A percentile compares a stretch with the other conserved stretches of the same genome.
Evolutionary conservation across 106 monocot species (phyloP).

Genomic region (Dendrobium officinale): DNA sequence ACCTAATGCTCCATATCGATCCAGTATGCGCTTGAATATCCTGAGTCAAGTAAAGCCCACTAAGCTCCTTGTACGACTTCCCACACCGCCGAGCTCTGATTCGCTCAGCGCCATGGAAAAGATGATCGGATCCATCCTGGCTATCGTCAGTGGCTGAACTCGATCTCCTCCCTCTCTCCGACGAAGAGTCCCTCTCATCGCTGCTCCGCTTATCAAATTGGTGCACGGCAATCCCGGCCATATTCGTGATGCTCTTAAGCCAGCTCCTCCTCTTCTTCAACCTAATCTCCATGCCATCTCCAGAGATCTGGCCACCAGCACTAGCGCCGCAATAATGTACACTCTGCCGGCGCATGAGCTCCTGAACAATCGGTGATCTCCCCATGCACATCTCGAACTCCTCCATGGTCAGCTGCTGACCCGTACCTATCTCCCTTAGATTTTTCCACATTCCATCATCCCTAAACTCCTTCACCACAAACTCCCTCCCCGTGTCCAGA

Average conservation of each 20-base stretch:
- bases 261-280: slow-evolving; percentile 33
- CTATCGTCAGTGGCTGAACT: slow-evolving; percentile 83
- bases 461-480: slow-evolving; percentile 70
- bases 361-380: slow-evolving; percentile 80
- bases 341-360: slow-evolving; percentile 78
- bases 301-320: neutral
- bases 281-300: neutral
- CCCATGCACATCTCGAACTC: slow-evolving; percentile 82
- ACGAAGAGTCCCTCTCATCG: slow-evolving; percentile 53
- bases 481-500: slow-evolving; percentile 76
- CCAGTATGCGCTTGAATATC: slow-evolving; percentile 58
- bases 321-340: slow-evolving; percentile 8
- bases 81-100: slow-evolving; percentile 64
- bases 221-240: slow-evolving; percentile 12
- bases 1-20: slow-evolving; percentile 59
- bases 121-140: slow-evolving; percentile 29
- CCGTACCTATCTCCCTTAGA: slow-evolving; percentile 58
- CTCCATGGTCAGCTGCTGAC: slow-evolving; percentile 78
- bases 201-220: slow-evolving; percentile 32
- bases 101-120: slow-evolving; percentile 35
- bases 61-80: slow-evolving; percentile 50
- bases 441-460: slow-evolving; percentile 74
- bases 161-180: slow-evolving; percentile 46
- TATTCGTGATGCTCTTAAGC: slow-evolving; percentile 55
- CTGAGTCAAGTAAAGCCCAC: slow-evolving; percentile 51